Percentiles rank a stretch among this genome's conserved stretches.
Conservation (phyloP, 139 green algal species). For the Closterium sp. region DNA sequence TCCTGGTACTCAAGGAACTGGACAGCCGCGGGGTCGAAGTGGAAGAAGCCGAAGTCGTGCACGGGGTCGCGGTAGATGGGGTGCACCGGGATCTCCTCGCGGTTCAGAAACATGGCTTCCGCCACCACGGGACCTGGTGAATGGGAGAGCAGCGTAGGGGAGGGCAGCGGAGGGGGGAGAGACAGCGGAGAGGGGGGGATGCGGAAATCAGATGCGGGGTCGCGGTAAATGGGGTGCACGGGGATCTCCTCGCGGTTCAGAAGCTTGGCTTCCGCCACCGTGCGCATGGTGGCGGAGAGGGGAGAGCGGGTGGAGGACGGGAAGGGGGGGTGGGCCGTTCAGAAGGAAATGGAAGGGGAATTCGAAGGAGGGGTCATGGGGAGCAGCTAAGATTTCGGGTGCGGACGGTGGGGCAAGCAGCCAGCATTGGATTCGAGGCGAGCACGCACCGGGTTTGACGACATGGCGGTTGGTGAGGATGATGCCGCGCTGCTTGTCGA, state of each 20-base stretch:
- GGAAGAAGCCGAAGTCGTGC: conserved; percentile 80
- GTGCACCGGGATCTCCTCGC: conserved; percentile 75
- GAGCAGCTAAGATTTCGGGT: background rate
- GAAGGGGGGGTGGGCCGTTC: background rate
- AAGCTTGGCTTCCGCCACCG: conserved; percentile 88
- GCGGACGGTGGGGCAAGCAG: background rate
- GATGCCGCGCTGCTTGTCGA: conserved; percentile 76
- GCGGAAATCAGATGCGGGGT: conserved; percentile 71
- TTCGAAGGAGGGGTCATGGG: background rate
- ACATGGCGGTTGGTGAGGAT: conserved; percentile 93
- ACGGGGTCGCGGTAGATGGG: conserved; percentile 61
- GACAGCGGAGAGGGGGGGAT: background rate
- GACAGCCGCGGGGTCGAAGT: conserved; percentile 71
- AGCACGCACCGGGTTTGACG: conserved; percentile 64
- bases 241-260: conserved; percentile 80
- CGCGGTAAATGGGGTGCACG: conserved; percentile 49
- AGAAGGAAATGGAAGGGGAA: background rate
- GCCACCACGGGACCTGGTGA: conserved; percentile 56
- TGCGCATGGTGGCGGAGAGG: too few species aligned
- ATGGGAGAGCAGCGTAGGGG: background rate
- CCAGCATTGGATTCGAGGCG: background rate
- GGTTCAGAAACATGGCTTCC: conserved; percentile 89
- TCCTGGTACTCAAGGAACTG: conserved; percentile 68
- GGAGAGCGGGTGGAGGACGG: conserved; percentile 14
- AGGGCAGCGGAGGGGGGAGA: background rate